Conservation (phyloP, 768 basidiomycete species). For the Auricularia sp. region DNA sequence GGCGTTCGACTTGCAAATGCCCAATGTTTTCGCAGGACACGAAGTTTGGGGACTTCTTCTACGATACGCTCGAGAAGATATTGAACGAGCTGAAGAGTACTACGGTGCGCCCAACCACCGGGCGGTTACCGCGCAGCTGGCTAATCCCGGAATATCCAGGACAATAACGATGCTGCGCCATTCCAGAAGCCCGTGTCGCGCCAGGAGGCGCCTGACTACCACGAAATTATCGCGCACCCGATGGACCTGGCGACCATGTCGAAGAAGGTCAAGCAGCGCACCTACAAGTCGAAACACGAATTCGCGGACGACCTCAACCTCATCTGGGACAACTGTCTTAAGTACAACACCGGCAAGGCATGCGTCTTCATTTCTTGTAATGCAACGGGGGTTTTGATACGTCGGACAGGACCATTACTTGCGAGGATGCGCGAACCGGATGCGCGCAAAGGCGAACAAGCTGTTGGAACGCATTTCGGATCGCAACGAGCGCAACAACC, state of each 20-base stretch:
- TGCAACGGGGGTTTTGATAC: background rate
- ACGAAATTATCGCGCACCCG: conserved; percentile 90
- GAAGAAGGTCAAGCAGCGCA: conserved; percentile 84
- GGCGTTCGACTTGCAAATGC: conserved; percentile 6
- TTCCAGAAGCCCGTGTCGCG: conserved; percentile 90
- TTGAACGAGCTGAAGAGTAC: conserved; percentile 72
- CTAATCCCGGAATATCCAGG: conserved; percentile 26
- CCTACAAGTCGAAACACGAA: conserved; percentile 88
- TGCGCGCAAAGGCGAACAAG: conserved; percentile 75
- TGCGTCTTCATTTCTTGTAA: conserved; percentile 19
- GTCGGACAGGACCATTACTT: conserved; percentile 71
- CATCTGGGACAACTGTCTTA: conserved; percentile 93
- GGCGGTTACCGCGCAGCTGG: conserved; percentile 15
- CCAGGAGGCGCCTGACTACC: conserved; percentile 87
- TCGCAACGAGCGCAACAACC: conserved; percentile 69
- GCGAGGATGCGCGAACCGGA: conserved; percentile 66
- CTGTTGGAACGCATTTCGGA: conserved; percentile 86
- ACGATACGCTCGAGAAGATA: conserved; percentile 86
- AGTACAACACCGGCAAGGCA: conserved; percentile 86
- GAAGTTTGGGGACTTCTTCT: conserved; percentile 81
- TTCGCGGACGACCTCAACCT: conserved; percentile 91
- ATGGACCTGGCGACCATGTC: conserved; percentile 95
- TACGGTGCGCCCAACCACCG: conserved; percentile 38
- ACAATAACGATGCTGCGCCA: conserved; percentile 84
- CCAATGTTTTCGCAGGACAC: conserved; percentile 35